Conservation (phyloP, 805 yeast genomes). For the Hemisphaericaspora nanyangensis region DNA sequence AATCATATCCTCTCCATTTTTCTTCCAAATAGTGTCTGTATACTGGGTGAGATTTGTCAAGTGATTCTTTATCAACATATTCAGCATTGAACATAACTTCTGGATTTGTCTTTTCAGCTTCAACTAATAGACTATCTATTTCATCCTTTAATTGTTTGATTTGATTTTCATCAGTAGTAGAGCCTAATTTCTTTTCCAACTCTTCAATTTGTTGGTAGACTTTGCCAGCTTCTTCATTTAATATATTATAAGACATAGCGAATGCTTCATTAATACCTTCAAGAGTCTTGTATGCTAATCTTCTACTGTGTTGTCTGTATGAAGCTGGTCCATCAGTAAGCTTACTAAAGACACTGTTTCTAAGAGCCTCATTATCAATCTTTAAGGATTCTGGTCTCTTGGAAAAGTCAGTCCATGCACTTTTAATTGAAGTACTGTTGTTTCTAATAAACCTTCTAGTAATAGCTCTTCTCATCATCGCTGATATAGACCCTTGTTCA, state of each 20-base stretch:
- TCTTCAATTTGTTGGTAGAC: constrained; percentile 37
- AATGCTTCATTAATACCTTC: constrained; percentile 68
- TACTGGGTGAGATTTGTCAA: constrained; percentile 76
- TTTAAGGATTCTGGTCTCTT: constrained; percentile 26
- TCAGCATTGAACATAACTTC: constrained; percentile 72
- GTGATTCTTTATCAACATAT: constrained; percentile 37
- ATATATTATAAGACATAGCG: constrained; percentile 57
- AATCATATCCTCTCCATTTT: constrained; percentile 68
- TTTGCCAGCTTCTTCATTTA: constrained; percentile 47
- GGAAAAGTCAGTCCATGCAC: constrained; percentile 32
- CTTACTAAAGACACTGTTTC: constrained; percentile 20
- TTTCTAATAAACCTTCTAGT: not conserved
- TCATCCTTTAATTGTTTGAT: constrained; percentile 6
- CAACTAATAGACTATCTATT: constrained; percentile 34
- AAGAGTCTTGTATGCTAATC: constrained; percentile 62
- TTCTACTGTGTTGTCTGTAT: constrained; percentile 38
- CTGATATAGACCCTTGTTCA: not conserved
- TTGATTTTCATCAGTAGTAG: constrained; percentile 15
- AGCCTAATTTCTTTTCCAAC: constrained; percentile 23
- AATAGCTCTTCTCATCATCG: constrained; percentile 1
- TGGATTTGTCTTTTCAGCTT: constrained; percentile 77
- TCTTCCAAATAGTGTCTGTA: constrained; percentile 64
- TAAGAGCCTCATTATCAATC: constrained; percentile 16
- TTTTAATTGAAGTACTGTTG: constrained; percentile 5
- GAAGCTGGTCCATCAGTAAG: constrained; percentile 50